A percentile compares a stretch with the other conserved stretches of the same genome.
Evolutionary conservation across 1,284 basidiomycete genomes (phyloP).

Genomic region (Boletus hoseneyae): DNA sequence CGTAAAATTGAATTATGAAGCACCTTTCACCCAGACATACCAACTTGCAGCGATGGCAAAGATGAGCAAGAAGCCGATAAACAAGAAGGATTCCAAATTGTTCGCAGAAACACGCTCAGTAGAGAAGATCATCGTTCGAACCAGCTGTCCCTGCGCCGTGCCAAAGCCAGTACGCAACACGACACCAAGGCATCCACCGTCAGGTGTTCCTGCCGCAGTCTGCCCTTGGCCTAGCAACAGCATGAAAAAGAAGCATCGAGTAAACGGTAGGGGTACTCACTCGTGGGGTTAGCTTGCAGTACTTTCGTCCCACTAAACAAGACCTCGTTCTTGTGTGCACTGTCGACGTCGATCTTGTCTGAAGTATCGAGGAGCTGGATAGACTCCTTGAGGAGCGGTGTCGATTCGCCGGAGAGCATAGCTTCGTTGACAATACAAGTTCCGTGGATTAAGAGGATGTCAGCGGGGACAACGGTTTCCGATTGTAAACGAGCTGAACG

Average conservation of each 20-base stretch:
- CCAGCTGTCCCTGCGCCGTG: constrained; percentile 92
- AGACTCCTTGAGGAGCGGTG: constrained; percentile 90
- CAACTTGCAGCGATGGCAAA: constrained; percentile 95
- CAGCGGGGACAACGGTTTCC: constrained; percentile 88
- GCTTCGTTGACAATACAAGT: constrained; percentile 96
- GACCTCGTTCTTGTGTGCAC: constrained; percentile 81
- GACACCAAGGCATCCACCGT: constrained; percentile 85
- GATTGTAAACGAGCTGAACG: constrained; percentile 65
- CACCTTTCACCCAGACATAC: constrained; percentile 95
- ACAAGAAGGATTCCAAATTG: constrained; percentile 90
- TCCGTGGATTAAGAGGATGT: constrained; percentile 84
- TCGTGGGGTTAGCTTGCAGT: constrained; percentile 70
- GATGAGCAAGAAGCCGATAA: constrained; percentile 93
- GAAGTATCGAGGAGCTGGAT: constrained; percentile 77
- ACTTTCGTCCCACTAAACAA: constrained; percentile 95
- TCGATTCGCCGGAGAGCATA: constrained; percentile 96
- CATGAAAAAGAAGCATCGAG: not conserved
- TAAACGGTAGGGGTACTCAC: constrained; percentile 24
- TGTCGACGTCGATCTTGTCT: constrained; percentile 82
- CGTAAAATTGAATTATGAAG: constrained; percentile 15
- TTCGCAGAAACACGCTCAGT: constrained; percentile 94
- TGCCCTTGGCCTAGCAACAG: constrained; percentile 36
- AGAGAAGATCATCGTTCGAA: constrained; percentile 97
- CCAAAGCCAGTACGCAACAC: constrained; percentile 96
- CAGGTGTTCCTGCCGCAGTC: constrained; percentile 65